Conservation (phyloP, 495 filamentous ascomycete genomes). For the Penicillium steckii region DNA sequence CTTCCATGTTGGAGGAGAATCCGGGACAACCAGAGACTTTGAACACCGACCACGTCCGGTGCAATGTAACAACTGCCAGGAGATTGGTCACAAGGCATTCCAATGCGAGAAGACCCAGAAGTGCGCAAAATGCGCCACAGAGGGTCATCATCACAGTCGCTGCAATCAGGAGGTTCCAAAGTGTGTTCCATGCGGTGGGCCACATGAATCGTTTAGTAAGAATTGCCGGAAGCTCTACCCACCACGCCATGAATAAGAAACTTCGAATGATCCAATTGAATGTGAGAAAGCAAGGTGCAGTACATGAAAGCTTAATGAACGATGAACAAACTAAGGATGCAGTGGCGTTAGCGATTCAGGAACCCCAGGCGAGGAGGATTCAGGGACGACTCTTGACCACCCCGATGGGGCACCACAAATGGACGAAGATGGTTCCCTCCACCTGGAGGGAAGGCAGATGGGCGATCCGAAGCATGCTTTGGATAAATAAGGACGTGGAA, state of each 20-base stretch:
- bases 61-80: conserved; percentile 30
- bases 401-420: conserved; percentile 29
- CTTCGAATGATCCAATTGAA: conserved; percentile 30
- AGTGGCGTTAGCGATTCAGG: conserved; percentile 22
- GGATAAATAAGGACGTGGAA: conserved; percentile 27
- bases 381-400: conserved; percentile 19
- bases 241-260: conserved; percentile 25
- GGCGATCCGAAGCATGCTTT: conserved; percentile 33
- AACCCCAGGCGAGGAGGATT: conserved; percentile 28
- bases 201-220: conserved; percentile 31
- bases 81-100: conserved; percentile 27
- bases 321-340: conserved; percentile 15
- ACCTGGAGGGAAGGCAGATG: conserved; percentile 20
- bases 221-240: conserved; percentile 28
- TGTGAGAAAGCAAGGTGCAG: conserved; percentile 25
- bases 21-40: conserved; percentile 25
- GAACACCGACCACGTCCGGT: conserved; percentile 23
- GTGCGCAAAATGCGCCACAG: conserved; percentile 26
- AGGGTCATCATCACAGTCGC: conserved; percentile 25
- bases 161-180: conserved; percentile 21
- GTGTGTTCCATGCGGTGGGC: conserved; percentile 24
- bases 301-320: conserved; percentile 31
- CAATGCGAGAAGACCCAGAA: conserved; percentile 25
- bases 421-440: conserved; percentile 28
- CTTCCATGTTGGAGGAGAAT: conserved; percentile 29